Conservation (phyloP, 768 basidiomycete species). For the button mushroom (Agaricus bisporus) region DNA sequence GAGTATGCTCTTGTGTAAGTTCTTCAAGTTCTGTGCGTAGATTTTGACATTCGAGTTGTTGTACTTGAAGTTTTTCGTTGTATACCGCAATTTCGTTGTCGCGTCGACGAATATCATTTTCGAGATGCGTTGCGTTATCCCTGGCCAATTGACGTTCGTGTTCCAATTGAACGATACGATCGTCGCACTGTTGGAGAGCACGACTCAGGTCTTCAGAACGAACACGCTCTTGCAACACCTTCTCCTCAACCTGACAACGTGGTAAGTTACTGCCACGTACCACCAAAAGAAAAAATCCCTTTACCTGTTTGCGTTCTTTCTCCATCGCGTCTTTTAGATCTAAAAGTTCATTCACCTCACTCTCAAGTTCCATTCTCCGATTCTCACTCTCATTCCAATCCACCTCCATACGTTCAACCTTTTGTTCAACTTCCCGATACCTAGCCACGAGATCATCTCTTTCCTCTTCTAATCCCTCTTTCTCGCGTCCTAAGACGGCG, state of each 20-base stretch:
- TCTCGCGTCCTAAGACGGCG: slow-evolving; percentile 10
- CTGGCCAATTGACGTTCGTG: slow-evolving; percentile 50
- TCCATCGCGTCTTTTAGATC: slow-evolving; percentile 47
- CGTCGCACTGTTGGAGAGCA: slow-evolving; percentile 48
- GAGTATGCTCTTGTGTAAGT: slow-evolving; percentile 50
- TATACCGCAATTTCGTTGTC: slow-evolving; percentile 49
- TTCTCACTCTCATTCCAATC: slow-evolving; percentile 56
- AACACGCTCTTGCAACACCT: slow-evolving; percentile 48
- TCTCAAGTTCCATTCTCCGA: slow-evolving; percentile 48
- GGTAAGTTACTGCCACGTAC: not conserved
- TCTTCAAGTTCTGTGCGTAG: slow-evolving; percentile 49
- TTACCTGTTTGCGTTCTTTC: slow-evolving; percentile 50
- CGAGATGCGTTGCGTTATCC: slow-evolving; percentile 49
- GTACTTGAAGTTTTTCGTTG: slow-evolving; percentile 37
- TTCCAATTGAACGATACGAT: slow-evolving; percentile 42
- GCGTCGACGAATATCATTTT: slow-evolving; percentile 51
- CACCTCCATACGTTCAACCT: slow-evolving; percentile 39
- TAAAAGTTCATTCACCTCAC: slow-evolving; percentile 48
- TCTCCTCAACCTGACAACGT: slow-evolving; percentile 40
- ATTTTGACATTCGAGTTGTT: slow-evolving; percentile 46
- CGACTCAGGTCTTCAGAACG: slow-evolving; percentile 40
- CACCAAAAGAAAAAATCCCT: slow-evolving; percentile 10
- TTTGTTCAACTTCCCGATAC: slow-evolving; percentile 36
- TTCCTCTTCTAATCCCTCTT: slow-evolving; percentile 29
- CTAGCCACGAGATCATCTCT: slow-evolving; percentile 32